Evolutionary conservation across 2,329 filamentous ascomycete genomes (phyloP).

Genomic region (Trichophyton equinum): DNA sequence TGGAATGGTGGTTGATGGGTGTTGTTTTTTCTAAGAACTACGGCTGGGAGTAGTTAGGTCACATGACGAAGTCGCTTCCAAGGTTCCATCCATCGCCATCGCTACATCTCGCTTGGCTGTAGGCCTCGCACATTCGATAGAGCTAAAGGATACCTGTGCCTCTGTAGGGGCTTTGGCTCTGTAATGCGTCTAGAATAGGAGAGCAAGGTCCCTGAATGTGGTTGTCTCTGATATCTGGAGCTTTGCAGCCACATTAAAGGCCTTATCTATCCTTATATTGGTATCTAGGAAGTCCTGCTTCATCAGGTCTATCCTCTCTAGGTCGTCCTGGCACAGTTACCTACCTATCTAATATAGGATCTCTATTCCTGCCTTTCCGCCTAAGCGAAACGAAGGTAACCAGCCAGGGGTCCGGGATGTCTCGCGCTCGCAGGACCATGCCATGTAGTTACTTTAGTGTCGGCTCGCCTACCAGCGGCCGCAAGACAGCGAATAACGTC

Average conservation of each 20-base stretch:
- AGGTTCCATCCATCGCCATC: no score
- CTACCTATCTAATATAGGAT: background rate
- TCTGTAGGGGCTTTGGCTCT: background rate
- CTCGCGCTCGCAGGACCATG: background rate
- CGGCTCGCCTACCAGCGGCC: constrained; percentile 2
- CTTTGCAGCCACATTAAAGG: background rate
- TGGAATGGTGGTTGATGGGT: no score
- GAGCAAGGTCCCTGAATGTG: background rate
- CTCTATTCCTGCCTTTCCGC: background rate
- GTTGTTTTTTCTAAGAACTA: no score
- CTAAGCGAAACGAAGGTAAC: no score
- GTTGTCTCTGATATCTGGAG: background rate
- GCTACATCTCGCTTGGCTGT: no score
- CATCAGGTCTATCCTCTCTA: background rate
- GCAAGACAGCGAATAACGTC: background rate
- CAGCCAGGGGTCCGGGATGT: no score
- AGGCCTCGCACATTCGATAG: no score
- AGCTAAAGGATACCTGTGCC: background rate
- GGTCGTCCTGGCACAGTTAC: background rate
- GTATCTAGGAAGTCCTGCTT: background rate
- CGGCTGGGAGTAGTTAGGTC: no score
- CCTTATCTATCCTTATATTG: background rate
- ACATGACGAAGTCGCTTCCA: no score
- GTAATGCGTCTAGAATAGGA: background rate
- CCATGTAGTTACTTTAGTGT: background rate